These are phyloP conservation scores for Aspergillus mulundensis DNA, from an alignment of 495 filamentous ascomycete genomes.

Conservation along the genomic window DNA sequence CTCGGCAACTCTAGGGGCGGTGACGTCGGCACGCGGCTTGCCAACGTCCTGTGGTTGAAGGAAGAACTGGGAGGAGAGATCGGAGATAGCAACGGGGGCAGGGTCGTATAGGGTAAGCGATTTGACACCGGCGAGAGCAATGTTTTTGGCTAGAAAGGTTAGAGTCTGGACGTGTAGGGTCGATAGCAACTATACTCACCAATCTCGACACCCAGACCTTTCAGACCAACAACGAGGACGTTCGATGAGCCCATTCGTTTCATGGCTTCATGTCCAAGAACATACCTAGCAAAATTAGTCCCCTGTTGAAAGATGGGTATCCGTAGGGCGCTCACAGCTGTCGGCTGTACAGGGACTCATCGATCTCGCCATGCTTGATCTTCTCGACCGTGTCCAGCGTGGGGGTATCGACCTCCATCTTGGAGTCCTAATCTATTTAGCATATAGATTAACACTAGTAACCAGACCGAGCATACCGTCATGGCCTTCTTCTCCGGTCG, in stretches of 20 bases:
- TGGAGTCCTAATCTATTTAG: conserved; percentile 51
- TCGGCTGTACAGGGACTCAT: conserved; percentile 95
- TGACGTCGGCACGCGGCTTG: conserved; percentile 81
- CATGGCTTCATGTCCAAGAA: conserved; percentile 98
- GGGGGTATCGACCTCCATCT: conserved; percentile 75
- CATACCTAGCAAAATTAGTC: conserved; percentile 53
- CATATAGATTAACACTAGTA: not conserved
- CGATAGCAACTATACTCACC: conserved; percentile 38
- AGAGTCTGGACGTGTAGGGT: conserved; percentile 6
- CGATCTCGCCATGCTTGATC: conserved; percentile 72
- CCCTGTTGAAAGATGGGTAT: not conserved
- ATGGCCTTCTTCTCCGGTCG: conserved; percentile 78
- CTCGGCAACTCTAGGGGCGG: conserved; percentile 84
- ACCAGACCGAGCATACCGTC: conserved; percentile 57
- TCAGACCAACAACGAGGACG: conserved; percentile 85
- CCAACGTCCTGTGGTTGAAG: conserved; percentile 83
- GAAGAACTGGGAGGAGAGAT: conserved; percentile 97
- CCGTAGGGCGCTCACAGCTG: conserved; percentile 61
- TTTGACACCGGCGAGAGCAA: conserved; percentile 93
- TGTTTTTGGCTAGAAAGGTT: conserved; percentile 76
- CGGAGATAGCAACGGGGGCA: conserved; percentile 71
- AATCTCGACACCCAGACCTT: conserved; percentile 95
- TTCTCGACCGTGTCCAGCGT: conserved; percentile 49
- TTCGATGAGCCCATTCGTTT: conserved; percentile 98
- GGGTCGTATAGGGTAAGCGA: conserved; percentile 85